These are phyloP conservation scores for Helicostylum pulchrum DNA, from an alignment of 192 early-diverging fungal species.

Conservation along the genomic window DNA sequence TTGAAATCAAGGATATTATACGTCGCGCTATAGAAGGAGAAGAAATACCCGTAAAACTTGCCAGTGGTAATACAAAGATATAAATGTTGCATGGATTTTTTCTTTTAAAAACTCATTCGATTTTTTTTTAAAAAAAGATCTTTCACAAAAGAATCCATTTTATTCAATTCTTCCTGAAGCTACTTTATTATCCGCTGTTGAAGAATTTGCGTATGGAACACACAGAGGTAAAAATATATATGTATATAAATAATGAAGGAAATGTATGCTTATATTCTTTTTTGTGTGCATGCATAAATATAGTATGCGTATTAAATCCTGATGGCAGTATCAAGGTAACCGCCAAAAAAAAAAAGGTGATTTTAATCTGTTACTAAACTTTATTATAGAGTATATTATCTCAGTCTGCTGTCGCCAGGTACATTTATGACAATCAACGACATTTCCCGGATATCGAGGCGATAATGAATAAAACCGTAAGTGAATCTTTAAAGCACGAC, in stretches of 20 bases:
- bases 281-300: neutral
- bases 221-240: slow-evolving; percentile 56
- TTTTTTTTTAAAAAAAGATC: slow-evolving; percentile 40
- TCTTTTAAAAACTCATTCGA: neutral
- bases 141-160: slow-evolving; percentile 81
- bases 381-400: slow-evolving; percentile 66
- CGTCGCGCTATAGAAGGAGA: slow-evolving; percentile 45
- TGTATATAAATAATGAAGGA: neutral
- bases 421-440: slow-evolving; percentile 60
- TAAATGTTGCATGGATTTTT: neutral
- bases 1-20: slow-evolving; percentile 60
- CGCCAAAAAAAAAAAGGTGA: neutral
- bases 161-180: slow-evolving; percentile 78
- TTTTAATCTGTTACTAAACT: neutral
- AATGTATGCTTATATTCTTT: neutral
- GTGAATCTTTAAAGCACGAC: neutral
- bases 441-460: slow-evolving; percentile 43
- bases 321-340: slow-evolving; percentile 50
- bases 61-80: slow-evolving; percentile 44
- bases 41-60: slow-evolving; percentile 60
- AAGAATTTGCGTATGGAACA: slow-evolving; percentile 70
- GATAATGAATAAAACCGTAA: slow-evolving; percentile 48
- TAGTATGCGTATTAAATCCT: slow-evolving; percentile 70
- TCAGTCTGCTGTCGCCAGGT: slow-evolving; percentile 67
- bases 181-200: slow-evolving; percentile 64